Base-by-base conservation (phyloP, 371 early-diverging fungal genomes). In the Cokeromyces recurvatus region DNA sequence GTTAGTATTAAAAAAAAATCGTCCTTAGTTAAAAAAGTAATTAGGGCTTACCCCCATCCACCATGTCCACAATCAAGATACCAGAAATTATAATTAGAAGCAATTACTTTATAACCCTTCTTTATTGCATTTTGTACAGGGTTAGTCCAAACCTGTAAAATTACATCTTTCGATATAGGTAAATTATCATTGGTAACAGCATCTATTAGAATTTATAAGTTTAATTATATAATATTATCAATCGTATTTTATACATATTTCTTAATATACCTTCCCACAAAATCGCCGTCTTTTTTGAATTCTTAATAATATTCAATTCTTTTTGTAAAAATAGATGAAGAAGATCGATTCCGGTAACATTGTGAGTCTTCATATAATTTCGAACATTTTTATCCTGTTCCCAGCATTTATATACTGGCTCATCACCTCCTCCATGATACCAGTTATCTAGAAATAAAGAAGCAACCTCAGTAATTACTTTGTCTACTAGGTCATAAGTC, bases 31-130 rank as follows among this genome's bases (percentile, higher is more conserved):
- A 1, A 10, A 3, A 20, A 3, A 2, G 3, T 19, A 4, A 19
- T 17, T n/a, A 3, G 6, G n/a, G 21, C 52, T 46, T 59, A 68
- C 68, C 58, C 39, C 79, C 79, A 82, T 19, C 74, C 81, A 24
- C 86, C 85, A 38, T 77, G 71, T 21, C 86, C 85, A 56, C 85
- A 86, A 51, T 86, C 86, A 5, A 86, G 62, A 55, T 86, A 86
- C 75, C 81, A 84, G 53, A 79, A 82, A 32, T 77, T 77, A 21
- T 74, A 62, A 17, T 70, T 68, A 7, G 82, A 77, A 10, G 78
- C 77, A 44, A 86, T 74, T 3, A 82, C 70, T 23, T 74, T 71
- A 51, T 83, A 68, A 6, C 84, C 84, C 39, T 59, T 51, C 25
- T 73, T 63, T 11, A 81, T 69, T 16, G 73, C 71, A 41, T 66